phyloP scores from a whole-genome alignment of 441 rosid genomes.

The Kokia cookei region DNA sequence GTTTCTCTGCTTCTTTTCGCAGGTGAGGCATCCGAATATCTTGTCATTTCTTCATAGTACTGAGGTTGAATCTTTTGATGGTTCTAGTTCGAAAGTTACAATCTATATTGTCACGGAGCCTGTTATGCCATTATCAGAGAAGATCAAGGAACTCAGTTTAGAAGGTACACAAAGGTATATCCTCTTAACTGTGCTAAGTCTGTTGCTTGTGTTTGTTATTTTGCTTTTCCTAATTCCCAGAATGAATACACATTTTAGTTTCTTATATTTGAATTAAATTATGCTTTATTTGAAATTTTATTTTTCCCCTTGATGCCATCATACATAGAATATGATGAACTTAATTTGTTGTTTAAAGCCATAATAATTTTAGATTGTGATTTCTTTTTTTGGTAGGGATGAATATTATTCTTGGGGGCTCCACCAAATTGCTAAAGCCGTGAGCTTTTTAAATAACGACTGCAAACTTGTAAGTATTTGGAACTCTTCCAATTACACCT shows the following conservation, averaged over 20 bases:
- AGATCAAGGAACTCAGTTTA: constrained; percentile 89
- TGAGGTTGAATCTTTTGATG: constrained; percentile 78
- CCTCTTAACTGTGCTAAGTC: neutral
- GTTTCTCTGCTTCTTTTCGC: constrained; percentile 15
- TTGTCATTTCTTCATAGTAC: constrained; percentile 92
- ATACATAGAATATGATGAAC: neutral
- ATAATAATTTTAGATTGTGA: neutral
- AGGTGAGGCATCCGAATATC: constrained; percentile 99
- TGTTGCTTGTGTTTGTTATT: neutral
- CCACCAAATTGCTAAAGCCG: constrained; percentile 93
- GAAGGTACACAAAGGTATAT: constrained; percentile 86
- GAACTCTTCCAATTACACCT: neutral
- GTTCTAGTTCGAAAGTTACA: constrained; percentile 60
- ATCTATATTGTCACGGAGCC: constrained; percentile 97
- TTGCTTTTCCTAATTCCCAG: neutral
- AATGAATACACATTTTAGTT: neutral
- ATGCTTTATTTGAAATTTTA: neutral
- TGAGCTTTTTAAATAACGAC: constrained; percentile 96
- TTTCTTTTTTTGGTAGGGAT: constrained; percentile 54
- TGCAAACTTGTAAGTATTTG: constrained; percentile 82
- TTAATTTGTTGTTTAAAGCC: neutral
- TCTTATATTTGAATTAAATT: neutral
- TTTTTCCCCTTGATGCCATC: neutral
- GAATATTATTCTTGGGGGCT: constrained; percentile 94
- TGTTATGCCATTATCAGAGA: constrained; percentile 87